Percentiles rank a stretch among this genome's conserved stretches.
Conservation (phyloP, 208 protist species). For the Perkinsela sp. region DNA sequence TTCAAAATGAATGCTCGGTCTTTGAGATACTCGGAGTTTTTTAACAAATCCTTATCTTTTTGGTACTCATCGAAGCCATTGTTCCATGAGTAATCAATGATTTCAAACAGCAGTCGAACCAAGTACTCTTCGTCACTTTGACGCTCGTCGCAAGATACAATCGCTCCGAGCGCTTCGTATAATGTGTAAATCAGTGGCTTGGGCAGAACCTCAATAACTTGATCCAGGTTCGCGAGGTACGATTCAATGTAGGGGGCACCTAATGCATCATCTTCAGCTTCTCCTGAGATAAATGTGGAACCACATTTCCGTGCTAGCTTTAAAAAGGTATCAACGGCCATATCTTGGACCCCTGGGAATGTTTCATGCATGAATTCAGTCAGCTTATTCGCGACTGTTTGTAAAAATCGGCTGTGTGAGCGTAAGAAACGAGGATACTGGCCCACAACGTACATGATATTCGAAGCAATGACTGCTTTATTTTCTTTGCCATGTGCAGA, state of each 20-base stretch:
- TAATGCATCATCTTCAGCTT: neutral
- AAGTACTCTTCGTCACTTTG: conserved; percentile 10
- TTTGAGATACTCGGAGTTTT: neutral
- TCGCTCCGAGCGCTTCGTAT: conserved; percentile 81
- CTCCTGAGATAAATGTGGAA: conserved; percentile 5
- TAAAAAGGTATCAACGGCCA: conserved; percentile 97
- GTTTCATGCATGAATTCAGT: conserved; percentile 98
- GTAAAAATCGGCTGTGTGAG: conserved; percentile 86
- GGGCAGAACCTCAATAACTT: conserved; percentile 69
- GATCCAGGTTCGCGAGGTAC: conserved; percentile 45
- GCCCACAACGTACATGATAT: conserved; percentile 99
- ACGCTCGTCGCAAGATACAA: conserved; percentile 33
- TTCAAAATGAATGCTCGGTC: neutral
- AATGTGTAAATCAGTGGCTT: conserved; percentile 75
- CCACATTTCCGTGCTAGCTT: conserved; percentile 86
- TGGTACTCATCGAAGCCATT: neutral
- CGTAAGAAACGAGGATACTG: conserved; percentile 94
- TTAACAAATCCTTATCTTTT: neutral
- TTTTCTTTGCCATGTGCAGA: conserved; percentile 78
- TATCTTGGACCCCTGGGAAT: conserved; percentile 95
- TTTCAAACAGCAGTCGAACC: neutral
- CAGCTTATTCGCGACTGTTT: conserved; percentile 91
- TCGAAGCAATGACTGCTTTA: conserved; percentile 89
- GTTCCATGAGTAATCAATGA: neutral
- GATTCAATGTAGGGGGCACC: conserved; percentile 60